Percentiles rank a stretch among this genome's conserved stretches.
Evolutionary conservation across 208 protist genomes (phyloP).

Genomic region (Acanthamoeba culbertsoni): DNA sequence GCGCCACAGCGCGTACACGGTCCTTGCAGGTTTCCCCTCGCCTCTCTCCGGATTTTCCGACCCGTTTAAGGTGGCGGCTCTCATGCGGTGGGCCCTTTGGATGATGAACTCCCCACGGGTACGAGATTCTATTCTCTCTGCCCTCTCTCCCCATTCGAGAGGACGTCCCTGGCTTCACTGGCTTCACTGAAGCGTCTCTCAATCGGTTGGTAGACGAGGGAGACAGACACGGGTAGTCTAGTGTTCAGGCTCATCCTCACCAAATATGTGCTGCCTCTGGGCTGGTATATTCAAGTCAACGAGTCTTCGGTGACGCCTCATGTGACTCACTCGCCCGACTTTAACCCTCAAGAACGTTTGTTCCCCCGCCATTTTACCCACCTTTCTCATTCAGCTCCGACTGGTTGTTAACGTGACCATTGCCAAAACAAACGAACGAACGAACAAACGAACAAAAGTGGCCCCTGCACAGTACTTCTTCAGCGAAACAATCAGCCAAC

Average conservation of each 20-base stretch:
- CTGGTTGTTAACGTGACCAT: background rate
- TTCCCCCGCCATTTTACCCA: background rate
- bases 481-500: background rate
- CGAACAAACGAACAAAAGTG: background rate
- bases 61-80: background rate
- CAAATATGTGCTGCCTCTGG: conserved; percentile 3
- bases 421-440: background rate
- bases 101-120: background rate
- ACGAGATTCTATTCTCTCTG: too few relatives aligned
- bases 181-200: background rate
- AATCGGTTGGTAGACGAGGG: background rate
- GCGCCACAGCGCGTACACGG: background rate
- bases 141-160: background rate
- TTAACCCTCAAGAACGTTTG: background rate
- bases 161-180: background rate
- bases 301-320: background rate
- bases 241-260: conserved; percentile 14
- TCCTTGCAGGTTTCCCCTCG: background rate
- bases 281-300: background rate
- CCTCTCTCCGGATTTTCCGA: background rate
- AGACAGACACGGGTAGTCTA: background rate
- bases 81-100: background rate
- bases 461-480: conserved; percentile 2
- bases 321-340: background rate
- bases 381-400: background rate